phyloP scores from a whole-genome alignment of 2,329 filamentous ascomycete species.

The Alternaria alternata region DNA sequence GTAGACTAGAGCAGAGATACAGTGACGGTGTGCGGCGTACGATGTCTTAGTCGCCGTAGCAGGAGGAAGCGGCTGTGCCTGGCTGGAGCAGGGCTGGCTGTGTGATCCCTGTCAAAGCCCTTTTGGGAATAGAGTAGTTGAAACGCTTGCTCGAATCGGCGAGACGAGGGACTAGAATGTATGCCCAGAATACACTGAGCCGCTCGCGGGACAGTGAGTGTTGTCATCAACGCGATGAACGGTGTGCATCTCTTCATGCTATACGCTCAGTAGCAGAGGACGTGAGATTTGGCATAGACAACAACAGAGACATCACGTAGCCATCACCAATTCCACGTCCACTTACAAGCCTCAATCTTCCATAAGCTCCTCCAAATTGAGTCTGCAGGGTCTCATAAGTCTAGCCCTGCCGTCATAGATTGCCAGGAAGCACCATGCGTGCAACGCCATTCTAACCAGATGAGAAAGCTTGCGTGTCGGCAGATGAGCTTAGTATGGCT shows the following conservation, averaged over 20 bases:
- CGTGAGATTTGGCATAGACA: not conserved
- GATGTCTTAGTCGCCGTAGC: conserved; percentile 3
- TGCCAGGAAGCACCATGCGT: no score
- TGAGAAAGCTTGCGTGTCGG: conserved; percentile 16
- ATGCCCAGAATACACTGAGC: not conserved
- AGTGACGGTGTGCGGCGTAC: conserved; percentile 4
- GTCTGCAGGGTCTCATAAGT: not conserved
- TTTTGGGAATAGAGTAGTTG: not conserved
- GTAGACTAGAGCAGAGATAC: conserved; percentile 6
- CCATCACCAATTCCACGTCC: not conserved
- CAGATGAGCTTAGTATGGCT: conserved; percentile 15
- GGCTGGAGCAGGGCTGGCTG: conserved; percentile 7
- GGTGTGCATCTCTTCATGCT: not conserved
- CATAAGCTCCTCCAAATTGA: not conserved
- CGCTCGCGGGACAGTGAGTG: not conserved
- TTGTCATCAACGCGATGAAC: not conserved
- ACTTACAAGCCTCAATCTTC: not conserved
- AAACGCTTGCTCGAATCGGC: not conserved
- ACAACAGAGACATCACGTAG: not conserved
- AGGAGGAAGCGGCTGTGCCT: conserved; percentile 8
- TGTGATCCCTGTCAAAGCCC: conserved; percentile 5
- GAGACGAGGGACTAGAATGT: conserved; percentile 1
- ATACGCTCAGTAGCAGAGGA: not conserved
- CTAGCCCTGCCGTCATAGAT: conserved; percentile 1
- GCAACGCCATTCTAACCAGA: conserved; percentile 1